These are phyloP conservation scores for Zygosaccharomyces bisporus DNA, from an alignment of 805 yeast genomes.

Conservation along the genomic window DNA sequence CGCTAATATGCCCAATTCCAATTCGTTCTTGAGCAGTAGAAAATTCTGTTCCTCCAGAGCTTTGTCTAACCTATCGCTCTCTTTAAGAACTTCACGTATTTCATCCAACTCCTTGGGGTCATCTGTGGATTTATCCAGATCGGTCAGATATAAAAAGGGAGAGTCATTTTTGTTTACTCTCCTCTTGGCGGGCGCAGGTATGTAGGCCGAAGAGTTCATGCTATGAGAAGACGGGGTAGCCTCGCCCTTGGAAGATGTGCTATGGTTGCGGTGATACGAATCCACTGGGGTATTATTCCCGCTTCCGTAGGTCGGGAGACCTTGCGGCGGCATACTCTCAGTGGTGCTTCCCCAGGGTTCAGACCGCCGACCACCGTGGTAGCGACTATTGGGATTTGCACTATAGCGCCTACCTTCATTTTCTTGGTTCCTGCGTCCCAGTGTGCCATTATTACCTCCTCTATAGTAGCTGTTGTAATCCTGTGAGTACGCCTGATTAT, in stretches of 20 bases:
- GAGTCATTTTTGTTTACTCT: slow-evolving; percentile 18
- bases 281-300: slow-evolving; percentile 14
- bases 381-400: slow-evolving; percentile 6
- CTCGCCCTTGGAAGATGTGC: background rate
- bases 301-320: slow-evolving; percentile 6
- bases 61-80: slow-evolving; percentile 25
- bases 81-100: slow-evolving; percentile 20
- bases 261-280: slow-evolving; percentile 4
- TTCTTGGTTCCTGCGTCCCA: slow-evolving; percentile 6
- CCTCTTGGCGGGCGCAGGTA: slow-evolving; percentile 5
- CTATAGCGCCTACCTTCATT: slow-evolving; percentile 9
- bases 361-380: slow-evolving; percentile 3
- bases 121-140: slow-evolving; percentile 17
- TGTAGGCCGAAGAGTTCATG: background rate
- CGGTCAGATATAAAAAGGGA: slow-evolving; percentile 25
- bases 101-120: slow-evolving; percentile 14
- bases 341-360: slow-evolving; percentile 5
- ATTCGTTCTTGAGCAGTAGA: slow-evolving; percentile 22
- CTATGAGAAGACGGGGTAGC: background rate
- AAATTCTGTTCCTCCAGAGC: slow-evolving; percentile 24
- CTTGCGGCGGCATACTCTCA: slow-evolving; percentile 6
- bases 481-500: slow-evolving; percentile 6
- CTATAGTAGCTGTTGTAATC: slow-evolving; percentile 9
- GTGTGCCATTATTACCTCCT: slow-evolving; percentile 2
- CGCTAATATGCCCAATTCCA: slow-evolving; percentile 29